These are phyloP conservation scores for Metschnikowia shivogae DNA, from an alignment of 805 yeast genomes.

Conservation along the genomic window DNA sequence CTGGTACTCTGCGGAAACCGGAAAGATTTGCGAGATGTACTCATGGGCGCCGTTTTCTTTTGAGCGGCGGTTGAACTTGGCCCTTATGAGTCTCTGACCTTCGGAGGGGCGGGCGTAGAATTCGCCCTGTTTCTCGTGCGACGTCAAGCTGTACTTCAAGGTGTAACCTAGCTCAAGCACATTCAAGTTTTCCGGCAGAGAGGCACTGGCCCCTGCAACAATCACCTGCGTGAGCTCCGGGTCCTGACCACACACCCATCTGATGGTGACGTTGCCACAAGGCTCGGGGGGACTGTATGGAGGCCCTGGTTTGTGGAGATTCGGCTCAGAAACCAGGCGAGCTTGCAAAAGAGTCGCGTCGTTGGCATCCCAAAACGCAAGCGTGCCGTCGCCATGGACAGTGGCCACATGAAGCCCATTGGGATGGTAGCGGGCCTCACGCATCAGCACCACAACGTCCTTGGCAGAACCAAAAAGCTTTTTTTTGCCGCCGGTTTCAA, in stretches of 20 bases:
- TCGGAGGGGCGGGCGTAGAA: conserved; percentile 62
- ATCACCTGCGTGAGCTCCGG: conserved; percentile 77
- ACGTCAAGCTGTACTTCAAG: conserved; percentile 72
- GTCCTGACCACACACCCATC: conserved; percentile 77
- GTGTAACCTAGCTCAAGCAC: conserved; percentile 76
- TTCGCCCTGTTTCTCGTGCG: conserved; percentile 77
- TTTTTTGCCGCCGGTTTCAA: conserved; percentile 38
- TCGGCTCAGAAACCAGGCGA: conserved; percentile 61
- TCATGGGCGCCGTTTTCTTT: conserved; percentile 20
- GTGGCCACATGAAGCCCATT: conserved; percentile 83
- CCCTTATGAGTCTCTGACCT: conserved; percentile 28
- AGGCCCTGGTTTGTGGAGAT: conserved; percentile 52
- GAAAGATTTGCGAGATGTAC: conserved; percentile 25
- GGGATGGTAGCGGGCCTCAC: conserved; percentile 80
- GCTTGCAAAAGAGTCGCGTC: conserved; percentile 74
- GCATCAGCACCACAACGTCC: conserved; percentile 29
- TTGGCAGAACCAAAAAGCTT: conserved; percentile 37
- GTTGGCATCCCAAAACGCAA: conserved; percentile 90
- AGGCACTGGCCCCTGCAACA: conserved; percentile 62
- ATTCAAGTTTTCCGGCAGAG: conserved; percentile 29
- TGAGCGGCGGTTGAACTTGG: conserved; percentile 21
- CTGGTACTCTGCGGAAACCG: conserved; percentile 37
- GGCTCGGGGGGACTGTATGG: conserved; percentile 16
- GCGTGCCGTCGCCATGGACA: conserved; percentile 73
- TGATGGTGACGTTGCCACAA: conserved; percentile 29